Percentiles rank a stretch among this genome's conserved stretches.
phyloP scores from a whole-genome alignment of 495 filamentous ascomycete genomes.

The Darksidea phi region DNA sequence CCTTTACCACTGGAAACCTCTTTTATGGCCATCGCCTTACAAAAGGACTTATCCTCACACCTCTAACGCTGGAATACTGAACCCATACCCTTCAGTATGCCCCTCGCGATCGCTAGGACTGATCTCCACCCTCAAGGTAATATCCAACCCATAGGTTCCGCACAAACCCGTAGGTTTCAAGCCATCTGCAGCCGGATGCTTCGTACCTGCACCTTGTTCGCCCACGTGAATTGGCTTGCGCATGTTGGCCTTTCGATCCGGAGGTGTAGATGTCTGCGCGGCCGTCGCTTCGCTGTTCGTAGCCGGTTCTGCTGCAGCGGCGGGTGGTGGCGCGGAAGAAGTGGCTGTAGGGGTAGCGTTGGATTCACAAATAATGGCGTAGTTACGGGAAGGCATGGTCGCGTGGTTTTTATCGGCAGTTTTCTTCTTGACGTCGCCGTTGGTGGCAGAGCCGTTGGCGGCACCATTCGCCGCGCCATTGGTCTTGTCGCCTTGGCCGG shows the following conservation, averaged over 20 bases:
- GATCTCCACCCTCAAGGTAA: constrained; percentile 44
- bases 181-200: constrained; percentile 42
- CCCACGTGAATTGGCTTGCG: constrained; percentile 42
- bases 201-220: constrained; percentile 41
- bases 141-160: constrained; percentile 43
- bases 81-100: constrained; percentile 45
- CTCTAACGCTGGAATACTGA: constrained; percentile 43
- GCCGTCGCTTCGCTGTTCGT: constrained; percentile 4
- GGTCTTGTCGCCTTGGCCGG: constrained; percentile 54
- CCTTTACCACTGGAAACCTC: background rate
- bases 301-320: background rate
- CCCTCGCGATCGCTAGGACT: constrained; percentile 38
- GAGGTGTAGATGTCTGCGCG: constrained; percentile 8
- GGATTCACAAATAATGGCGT: constrained; percentile 74
- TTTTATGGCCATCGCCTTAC: too few relatives aligned
- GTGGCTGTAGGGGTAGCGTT: constrained; percentile 21
- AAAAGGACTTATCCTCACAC: constrained; percentile 14
- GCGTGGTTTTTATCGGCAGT: constrained; percentile 69
- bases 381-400: constrained; percentile 91
- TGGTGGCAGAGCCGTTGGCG: constrained; percentile 7
- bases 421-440: constrained; percentile 48
- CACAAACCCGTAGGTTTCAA: constrained; percentile 38
- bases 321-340: constrained; percentile 17
- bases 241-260: constrained; percentile 32
- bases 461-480: constrained; percentile 3